These are phyloP conservation scores for Tanacetum coccineum DNA, from an alignment of 129 eudicot genomes.

Conservation along the genomic window DNA sequence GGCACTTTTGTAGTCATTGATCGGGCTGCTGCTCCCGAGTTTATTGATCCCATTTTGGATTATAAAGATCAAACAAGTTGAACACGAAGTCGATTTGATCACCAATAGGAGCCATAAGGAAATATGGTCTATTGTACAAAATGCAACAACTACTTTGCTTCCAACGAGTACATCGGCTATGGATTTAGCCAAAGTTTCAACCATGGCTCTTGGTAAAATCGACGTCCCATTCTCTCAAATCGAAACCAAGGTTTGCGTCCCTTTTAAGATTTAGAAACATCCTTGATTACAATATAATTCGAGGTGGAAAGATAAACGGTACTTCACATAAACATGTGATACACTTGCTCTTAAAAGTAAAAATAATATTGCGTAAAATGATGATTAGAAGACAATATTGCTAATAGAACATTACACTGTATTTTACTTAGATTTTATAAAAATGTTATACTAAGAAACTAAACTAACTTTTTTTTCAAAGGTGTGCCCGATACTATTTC, in stretches of 20 bases:
- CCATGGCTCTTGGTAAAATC: constrained; percentile 15
- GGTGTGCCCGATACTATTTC: constrained; percentile 61
- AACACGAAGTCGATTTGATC: constrained; percentile 27
- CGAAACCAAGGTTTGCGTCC: constrained; percentile 33
- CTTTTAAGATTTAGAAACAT: background rate
- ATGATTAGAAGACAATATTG: too few species aligned
- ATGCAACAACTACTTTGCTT: constrained; percentile 27
- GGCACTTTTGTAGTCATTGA: constrained; percentile 21
- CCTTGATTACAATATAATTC: background rate
- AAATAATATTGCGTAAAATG: too few species aligned
- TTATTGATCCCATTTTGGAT: constrained; percentile 37
- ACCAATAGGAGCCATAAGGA: constrained; percentile 25
- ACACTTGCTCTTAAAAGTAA: too few species aligned
- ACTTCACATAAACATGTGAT: background rate
- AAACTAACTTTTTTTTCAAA: constrained; percentile 18
- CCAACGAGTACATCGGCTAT: constrained; percentile 38
- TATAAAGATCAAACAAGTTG: constrained; percentile 21
- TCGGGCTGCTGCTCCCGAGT: constrained; percentile 31
- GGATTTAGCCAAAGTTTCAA: constrained; percentile 33
- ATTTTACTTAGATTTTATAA: too few species aligned
- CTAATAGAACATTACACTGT: too few species aligned
- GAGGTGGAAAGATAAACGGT: background rate
- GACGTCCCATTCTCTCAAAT: constrained; percentile 28
- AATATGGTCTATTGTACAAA: constrained; percentile 28
- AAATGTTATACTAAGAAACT: too few species aligned